Percentiles rank a stretch among this genome's conserved stretches.
These are phyloP conservation scores for Fusarium falciforme DNA, from an alignment of 2,329 filamentous ascomycete genomes.

Conservation along the genomic window DNA sequence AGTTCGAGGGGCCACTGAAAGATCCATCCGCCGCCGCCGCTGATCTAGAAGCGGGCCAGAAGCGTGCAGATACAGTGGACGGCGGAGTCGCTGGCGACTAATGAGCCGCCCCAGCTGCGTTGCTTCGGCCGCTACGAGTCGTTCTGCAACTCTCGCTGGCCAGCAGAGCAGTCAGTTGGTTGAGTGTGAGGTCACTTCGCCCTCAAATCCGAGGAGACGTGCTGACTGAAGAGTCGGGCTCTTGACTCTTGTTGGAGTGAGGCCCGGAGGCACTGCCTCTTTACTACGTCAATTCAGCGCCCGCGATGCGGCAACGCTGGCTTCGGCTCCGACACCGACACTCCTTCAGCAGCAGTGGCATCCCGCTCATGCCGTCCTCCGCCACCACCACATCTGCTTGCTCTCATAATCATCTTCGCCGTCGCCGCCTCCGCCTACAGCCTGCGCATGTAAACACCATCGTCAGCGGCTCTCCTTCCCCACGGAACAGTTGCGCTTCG, in stretches of 20 bases:
- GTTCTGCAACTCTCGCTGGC: constrained; percentile 35
- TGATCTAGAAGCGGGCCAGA: constrained; percentile 48
- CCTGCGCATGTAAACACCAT: neutral
- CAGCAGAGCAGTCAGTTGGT: constrained; percentile 6
- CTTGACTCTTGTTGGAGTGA: constrained; percentile 26
- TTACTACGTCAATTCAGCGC: neutral
- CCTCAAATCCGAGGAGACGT: constrained; percentile 1
- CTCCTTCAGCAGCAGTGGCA: constrained; percentile 5
- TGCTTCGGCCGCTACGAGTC: constrained; percentile 42
- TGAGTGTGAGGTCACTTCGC: constrained; percentile 27
- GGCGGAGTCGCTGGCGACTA: constrained; percentile 40
- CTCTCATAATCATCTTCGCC: neutral
- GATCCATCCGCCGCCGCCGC: constrained; percentile 42
- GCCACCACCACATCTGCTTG: constrained; percentile 4
- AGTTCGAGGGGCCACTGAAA: constrained; percentile 25
- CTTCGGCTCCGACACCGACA: constrained; percentile 4
- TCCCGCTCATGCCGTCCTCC: constrained; percentile 1
- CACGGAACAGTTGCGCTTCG: constrained; percentile 14
- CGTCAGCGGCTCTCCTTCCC: constrained; percentile 13
- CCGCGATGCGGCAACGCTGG: constrained; percentile 14
- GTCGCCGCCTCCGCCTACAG: neutral
- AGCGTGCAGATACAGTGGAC: constrained; percentile 38
- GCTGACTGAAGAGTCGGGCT: neutral
- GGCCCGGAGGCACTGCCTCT: neutral
- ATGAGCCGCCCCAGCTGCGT: constrained; percentile 41